Conservation (phyloP, 257 asterid species). For the Gentiana dahurica region DNA sequence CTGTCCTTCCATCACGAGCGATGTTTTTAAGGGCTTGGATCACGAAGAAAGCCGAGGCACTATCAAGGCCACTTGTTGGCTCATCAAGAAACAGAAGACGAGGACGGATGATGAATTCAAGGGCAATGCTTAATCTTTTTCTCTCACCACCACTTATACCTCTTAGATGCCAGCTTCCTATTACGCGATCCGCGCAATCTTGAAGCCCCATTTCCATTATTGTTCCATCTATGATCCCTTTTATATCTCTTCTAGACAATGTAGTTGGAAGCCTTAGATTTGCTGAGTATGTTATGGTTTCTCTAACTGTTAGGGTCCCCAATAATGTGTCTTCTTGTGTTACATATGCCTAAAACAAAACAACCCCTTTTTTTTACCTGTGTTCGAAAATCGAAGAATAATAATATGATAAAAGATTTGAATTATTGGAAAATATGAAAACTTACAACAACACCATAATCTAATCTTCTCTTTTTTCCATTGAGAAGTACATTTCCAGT, state of each 20-base stretch:
- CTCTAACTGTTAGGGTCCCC: conserved; percentile 86
- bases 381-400: too few relatives aligned
- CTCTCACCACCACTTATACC: conserved; percentile 96
- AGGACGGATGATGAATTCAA: conserved; percentile 75
- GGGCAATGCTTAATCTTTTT: conserved; percentile 83
- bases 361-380: neutral
- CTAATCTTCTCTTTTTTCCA: conserved; percentile 69
- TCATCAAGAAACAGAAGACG: conserved; percentile 84
- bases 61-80: conserved; percentile 93
- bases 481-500: conserved; percentile 79
- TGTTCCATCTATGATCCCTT: conserved; percentile 56
- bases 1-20: conserved; percentile 88
- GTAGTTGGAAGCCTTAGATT: conserved; percentile 68
- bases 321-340: conserved; percentile 85
- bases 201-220: conserved; percentile 81
- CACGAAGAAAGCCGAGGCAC: conserved; percentile 92
- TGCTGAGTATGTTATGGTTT: conserved; percentile 77
- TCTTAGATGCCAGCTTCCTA: conserved; percentile 83
- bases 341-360: conserved; percentile 66
- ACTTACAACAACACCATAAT: conserved; percentile 84
- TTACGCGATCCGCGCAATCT: conserved; percentile 67
- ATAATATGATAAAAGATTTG: too few relatives aligned
- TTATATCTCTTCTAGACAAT: conserved; percentile 35
- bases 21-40: conserved; percentile 76
- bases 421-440: neutral